Conservation (phyloP, 495 filamentous ascomycete species). For the Jackrogersella multiformis region DNA sequence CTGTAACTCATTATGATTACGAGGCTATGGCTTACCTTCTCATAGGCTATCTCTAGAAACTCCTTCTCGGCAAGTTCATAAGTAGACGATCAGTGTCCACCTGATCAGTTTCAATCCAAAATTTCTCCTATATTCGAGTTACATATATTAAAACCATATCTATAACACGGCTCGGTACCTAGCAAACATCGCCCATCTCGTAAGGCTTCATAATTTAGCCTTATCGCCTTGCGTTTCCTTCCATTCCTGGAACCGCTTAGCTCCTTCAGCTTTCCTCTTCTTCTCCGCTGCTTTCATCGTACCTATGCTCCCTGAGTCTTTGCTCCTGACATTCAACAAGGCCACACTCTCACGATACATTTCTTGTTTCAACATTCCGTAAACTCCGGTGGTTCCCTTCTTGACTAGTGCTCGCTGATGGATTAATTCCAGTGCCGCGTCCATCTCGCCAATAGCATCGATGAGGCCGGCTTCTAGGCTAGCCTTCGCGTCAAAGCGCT, state of each 20-base stretch:
- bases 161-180: too few relatives aligned
- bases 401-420: conserved; percentile 62
- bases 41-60: too few relatives aligned
- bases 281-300: conserved; percentile 50
- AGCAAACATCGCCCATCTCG: too few relatives aligned
- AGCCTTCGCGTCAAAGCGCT: conserved; percentile 66
- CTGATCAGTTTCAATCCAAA: too few relatives aligned
- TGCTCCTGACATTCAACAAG: conserved; percentile 57
- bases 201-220: conserved; percentile 56
- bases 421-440: conserved; percentile 66
- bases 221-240: conserved; percentile 36
- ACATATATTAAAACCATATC: too few relatives aligned
- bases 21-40: not conserved
- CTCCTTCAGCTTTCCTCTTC: conserved; percentile 54
- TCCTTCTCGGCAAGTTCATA: too few relatives aligned
- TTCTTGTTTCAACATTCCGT: conserved; percentile 73
- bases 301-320: conserved; percentile 6
- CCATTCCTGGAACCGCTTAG: conserved; percentile 56
- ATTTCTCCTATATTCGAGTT: too few relatives aligned
- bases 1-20: too few relatives aligned
- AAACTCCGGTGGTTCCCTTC: conserved; percentile 70
- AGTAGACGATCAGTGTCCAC: too few relatives aligned
- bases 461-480: conserved; percentile 72
- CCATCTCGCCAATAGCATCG: conserved; percentile 71
- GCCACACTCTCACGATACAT: conserved; percentile 73